Percentiles rank a stretch among this genome's conserved stretches.
Conservation (phyloP, 305 asterid species). For the Fraxinus angustifolia region DNA sequence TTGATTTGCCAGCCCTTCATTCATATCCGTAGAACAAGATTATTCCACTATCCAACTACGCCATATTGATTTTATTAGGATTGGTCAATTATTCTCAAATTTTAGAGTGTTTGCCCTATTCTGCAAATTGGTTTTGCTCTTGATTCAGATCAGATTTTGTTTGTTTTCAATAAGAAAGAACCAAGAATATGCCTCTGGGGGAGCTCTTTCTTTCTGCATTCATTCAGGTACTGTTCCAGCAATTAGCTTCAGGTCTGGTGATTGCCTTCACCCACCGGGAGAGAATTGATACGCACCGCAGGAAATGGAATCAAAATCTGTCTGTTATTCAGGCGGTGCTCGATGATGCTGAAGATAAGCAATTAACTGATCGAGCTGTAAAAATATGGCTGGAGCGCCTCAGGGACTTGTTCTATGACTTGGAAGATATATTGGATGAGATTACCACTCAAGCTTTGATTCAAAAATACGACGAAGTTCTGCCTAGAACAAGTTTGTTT, state of each 20-base stretch:
- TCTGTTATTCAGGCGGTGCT: conserved; percentile 38
- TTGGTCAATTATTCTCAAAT: not conserved
- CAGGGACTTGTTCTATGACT: conserved; percentile 51
- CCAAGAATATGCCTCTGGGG: conserved; percentile 41
- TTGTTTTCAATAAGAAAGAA: conserved; percentile 10
- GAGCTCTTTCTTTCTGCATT: conserved; percentile 57
- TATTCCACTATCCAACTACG: not conserved
- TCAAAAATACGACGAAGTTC: conserved; percentile 29
- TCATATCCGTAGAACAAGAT: not conserved
- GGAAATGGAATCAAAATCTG: conserved; percentile 29
- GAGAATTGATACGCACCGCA: conserved; percentile 39
- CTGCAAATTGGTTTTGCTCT: conserved; percentile 1
- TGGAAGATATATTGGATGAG: conserved; percentile 63
- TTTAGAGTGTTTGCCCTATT: not conserved
- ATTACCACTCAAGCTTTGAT: conserved; percentile 40
- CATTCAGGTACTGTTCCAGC: conserved; percentile 42
- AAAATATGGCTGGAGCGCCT: conserved; percentile 53
- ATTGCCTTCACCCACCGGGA: conserved; percentile 45
- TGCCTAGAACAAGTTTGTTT: conserved; percentile 24
- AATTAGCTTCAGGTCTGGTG: conserved; percentile 33
- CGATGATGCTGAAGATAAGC: conserved; percentile 61
- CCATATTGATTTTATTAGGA: not conserved
- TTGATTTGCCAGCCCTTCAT: not conserved
- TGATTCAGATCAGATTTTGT: not conserved
- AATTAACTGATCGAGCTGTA: conserved; percentile 32